A percentile compares a stretch with the other conserved stretches of the same genome.
phyloP scores from a whole-genome alignment of 129 eudicot genomes.

The Flaveria linearis region DNA sequence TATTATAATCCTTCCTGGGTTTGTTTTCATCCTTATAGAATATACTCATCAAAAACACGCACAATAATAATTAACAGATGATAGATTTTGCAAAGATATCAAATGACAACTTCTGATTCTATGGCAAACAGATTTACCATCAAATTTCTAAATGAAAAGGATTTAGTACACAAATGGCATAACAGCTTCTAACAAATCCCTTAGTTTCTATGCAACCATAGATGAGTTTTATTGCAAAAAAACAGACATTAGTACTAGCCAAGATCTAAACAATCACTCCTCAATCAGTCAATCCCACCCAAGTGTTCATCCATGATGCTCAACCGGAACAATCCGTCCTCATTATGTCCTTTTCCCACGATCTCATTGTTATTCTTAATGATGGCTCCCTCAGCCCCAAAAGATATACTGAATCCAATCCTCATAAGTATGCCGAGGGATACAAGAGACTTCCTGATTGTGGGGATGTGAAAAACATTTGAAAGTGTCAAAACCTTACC shows the following conservation, averaged over 20 bases:
- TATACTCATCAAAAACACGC: too few species aligned
- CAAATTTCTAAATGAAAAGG: neutral
- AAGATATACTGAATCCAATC: neutral
- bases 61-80: too few species aligned
- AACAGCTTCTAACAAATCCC: neutral
- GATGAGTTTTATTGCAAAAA: neutral
- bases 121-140: neutral
- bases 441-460: neutral
- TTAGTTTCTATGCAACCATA: slow-evolving; percentile 3
- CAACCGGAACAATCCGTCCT: slow-evolving; percentile 12
- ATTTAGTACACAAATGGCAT: neutral
- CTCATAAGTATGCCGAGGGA: neutral
- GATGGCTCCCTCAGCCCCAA: neutral
- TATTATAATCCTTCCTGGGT: too few species aligned
- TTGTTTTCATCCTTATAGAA: too few species aligned
- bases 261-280: neutral
- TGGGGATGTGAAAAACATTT: slow-evolving; percentile 15
- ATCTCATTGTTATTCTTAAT: neutral
- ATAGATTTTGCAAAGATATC: too few species aligned
- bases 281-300: neutral
- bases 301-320: neutral
- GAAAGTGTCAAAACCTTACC: slow-evolving; percentile 5
- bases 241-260: neutral
- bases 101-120: neutral
- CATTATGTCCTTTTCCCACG: neutral